Evolutionary conservation across 768 basidiomycete species (phyloP).

Genomic region (Suillus subalutaceus): DNA sequence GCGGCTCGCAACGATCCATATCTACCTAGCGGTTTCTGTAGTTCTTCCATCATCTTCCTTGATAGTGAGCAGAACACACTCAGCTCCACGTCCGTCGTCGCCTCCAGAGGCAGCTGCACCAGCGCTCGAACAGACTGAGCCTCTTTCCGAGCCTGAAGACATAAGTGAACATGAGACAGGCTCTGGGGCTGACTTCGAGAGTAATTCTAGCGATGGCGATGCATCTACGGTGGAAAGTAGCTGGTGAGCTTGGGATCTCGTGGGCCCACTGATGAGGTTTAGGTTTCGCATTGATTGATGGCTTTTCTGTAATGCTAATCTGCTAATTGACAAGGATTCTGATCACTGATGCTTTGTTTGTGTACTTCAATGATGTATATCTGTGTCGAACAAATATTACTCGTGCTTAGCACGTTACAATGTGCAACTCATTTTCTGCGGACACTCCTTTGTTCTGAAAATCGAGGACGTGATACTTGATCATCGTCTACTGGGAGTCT

Average conservation of each 20-base stretch:
- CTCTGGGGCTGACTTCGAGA: slow-evolving; percentile 73
- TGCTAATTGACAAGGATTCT: background rate
- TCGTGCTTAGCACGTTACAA: background rate
- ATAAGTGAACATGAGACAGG: slow-evolving; percentile 42
- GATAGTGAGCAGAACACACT: background rate
- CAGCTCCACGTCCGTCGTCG: slow-evolving; percentile 4
- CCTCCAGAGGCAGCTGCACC: slow-evolving; percentile 1
- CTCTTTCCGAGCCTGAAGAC: slow-evolving; percentile 14
- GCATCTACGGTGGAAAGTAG: slow-evolving; percentile 56
- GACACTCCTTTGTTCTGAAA: slow-evolving; percentile 6
- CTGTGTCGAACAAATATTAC: slow-evolving; percentile 1
- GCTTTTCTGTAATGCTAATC: background rate
- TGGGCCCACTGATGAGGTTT: slow-evolving; percentile 19
- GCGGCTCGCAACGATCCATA: slow-evolving; percentile 17
- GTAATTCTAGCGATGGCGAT: slow-evolving; percentile 58
- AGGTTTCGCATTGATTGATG: background rate
- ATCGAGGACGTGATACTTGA: background rate
- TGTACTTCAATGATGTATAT: background rate
- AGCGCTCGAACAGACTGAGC: slow-evolving; percentile 14
- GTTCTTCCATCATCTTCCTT: slow-evolving; percentile 2
- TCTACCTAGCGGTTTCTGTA: slow-evolving; percentile 9
- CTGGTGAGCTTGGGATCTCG: slow-evolving; percentile 60
- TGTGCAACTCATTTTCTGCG: background rate
- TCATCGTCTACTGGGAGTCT: background rate
- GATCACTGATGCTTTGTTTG: background rate